Evolutionary conservation across 305 asterid species (phyloP).

Genomic region (Fraxinus velutina): DNA sequence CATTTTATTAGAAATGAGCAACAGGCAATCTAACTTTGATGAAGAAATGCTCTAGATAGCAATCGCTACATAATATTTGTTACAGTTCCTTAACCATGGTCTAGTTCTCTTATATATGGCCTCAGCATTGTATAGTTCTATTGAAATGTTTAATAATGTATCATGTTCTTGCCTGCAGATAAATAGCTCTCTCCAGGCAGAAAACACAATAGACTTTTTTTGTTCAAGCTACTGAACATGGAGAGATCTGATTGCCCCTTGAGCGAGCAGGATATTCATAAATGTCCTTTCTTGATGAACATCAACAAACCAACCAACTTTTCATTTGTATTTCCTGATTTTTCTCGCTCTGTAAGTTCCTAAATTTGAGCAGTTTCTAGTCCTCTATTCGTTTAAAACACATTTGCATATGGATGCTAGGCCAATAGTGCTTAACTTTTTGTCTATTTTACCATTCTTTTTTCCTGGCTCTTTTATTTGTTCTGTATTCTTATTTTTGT

Average conservation of each 20-base stretch:
- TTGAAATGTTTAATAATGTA: not conserved
- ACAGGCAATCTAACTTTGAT: not conserved
- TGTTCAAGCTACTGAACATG: constrained; percentile 43
- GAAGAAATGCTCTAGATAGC: not conserved
- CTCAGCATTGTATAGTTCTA: not conserved
- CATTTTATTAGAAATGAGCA: no score
- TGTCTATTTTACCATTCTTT: not conserved
- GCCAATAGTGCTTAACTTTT: not conserved
- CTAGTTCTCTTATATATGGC: not conserved
- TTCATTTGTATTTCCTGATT: constrained; percentile 46
- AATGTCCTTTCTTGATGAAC: constrained; percentile 80
- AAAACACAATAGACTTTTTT: constrained; percentile 44
- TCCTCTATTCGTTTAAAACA: not conserved
- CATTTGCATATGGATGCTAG: not conserved
- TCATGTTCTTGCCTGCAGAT: constrained; percentile 31
- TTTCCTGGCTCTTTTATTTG: constrained; percentile 4
- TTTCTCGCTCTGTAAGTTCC: constrained; percentile 54
- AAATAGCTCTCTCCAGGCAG: constrained; percentile 25
- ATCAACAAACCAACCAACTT: constrained; percentile 67
- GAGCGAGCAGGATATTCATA: constrained; percentile 46
- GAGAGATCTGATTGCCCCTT: constrained; percentile 49
- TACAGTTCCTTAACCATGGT: not conserved
- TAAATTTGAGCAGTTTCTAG: constrained; percentile 4
- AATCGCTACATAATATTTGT: not conserved
- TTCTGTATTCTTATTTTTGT: not conserved